A percentile compares a stretch with the other conserved stretches of the same genome.
These are phyloP conservation scores for Pichia rugopelliculosa DNA, from an alignment of 805 yeast genomes.

Conservation along the genomic window DNA sequence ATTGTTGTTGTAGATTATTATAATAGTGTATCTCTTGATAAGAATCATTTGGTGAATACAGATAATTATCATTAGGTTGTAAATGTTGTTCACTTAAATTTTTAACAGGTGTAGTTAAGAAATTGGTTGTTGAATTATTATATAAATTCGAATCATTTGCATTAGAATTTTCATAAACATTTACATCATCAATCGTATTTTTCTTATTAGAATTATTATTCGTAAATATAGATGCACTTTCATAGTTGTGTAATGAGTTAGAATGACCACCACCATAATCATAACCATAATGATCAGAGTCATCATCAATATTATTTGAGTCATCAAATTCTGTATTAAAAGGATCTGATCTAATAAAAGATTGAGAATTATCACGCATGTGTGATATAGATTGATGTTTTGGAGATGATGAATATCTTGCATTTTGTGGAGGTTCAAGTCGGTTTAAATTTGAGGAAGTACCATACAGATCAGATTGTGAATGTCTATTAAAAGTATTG, in stretches of 20 bases:
- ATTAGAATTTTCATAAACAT: constrained; percentile 3
- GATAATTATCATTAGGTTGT: constrained; percentile 1
- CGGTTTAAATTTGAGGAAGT: background rate
- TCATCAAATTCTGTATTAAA: constrained; percentile 2
- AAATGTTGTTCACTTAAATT: background rate
- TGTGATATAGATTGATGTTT: constrained; percentile 1
- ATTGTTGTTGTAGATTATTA: background rate
- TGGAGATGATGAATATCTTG: constrained; percentile 3
- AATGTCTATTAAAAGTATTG: background rate
- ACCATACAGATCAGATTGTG: background rate
- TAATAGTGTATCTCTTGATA: constrained; percentile 4
- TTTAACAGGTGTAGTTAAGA: constrained; percentile 2
- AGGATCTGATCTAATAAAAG: background rate
- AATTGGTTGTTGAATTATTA: constrained; percentile 1
- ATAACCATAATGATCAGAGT: background rate
- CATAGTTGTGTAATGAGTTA: background rate
- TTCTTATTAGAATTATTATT: background rate
- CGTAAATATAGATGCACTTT: background rate
- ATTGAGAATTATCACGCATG: constrained; percentile 3
- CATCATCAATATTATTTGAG: background rate
- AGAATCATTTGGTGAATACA: constrained; percentile 10
- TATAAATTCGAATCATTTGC: constrained; percentile 1
- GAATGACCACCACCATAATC: background rate
- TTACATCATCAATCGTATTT: background rate
- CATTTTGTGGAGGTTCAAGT: constrained; percentile 4